phyloP scores from a whole-genome alignment of 129 eudicot genomes.

The Helichrysum umbraculigerum region DNA sequence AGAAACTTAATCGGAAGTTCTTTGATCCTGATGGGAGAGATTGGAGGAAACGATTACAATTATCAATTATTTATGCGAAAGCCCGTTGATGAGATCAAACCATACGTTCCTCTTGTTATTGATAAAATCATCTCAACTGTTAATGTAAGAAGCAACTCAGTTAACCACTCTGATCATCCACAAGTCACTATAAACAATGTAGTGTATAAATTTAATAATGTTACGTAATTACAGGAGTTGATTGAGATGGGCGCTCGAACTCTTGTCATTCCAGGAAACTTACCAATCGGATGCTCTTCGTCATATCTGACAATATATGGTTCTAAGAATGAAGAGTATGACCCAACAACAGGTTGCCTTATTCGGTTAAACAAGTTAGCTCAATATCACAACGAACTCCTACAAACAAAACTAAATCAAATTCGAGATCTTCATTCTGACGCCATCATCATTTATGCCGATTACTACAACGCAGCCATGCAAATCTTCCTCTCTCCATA shows the following conservation, averaged over 20 bases:
- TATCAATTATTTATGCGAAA: constrained; percentile 25
- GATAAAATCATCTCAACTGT: constrained; percentile 29
- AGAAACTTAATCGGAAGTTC: constrained; percentile 35
- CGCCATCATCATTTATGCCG: constrained; percentile 43
- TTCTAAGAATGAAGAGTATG: constrained; percentile 36
- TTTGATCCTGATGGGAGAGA: constrained; percentile 65
- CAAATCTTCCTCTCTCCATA: constrained; percentile 37
- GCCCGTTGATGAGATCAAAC: constrained; percentile 20
- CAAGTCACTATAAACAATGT: background rate
- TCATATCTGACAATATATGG: constrained; percentile 6
- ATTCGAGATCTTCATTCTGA: constrained; percentile 39
- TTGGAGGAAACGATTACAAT: constrained; percentile 75
- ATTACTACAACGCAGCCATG: constrained; percentile 51
- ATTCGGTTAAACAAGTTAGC: constrained; percentile 37
- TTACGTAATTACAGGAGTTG: constrained; percentile 10
- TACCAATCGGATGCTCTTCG: constrained; percentile 35
- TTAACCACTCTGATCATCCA: background rate
- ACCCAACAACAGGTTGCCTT: constrained; percentile 47
- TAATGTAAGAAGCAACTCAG: constrained; percentile 5
- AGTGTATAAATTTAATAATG: background rate
- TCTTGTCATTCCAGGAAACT: constrained; percentile 39
- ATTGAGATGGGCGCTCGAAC: constrained; percentile 34
- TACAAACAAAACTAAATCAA: constrained; percentile 26
- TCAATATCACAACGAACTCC: constrained; percentile 38
- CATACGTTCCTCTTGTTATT: constrained; percentile 31